These are phyloP conservation scores for Aspergillaceae sp. DNA, from an alignment of 2,329 filamentous ascomycete genomes.

Conservation along the genomic window DNA sequence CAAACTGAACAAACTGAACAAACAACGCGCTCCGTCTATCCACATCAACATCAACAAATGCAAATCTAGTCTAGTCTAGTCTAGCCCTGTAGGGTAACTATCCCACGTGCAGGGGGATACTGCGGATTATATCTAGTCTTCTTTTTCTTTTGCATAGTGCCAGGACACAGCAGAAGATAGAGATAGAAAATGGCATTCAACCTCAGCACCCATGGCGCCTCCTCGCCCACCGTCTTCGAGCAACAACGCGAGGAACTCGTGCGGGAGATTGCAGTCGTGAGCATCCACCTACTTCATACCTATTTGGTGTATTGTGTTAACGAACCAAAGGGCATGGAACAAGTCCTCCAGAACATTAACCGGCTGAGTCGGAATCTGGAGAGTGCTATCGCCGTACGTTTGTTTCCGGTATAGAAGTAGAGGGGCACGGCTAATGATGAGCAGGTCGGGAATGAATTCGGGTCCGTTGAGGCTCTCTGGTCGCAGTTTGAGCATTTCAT, in stretches of 20 bases:
- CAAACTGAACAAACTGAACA: too few species aligned
- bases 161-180: too few species aligned
- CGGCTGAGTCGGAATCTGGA: conserved; percentile 87
- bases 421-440: not conserved
- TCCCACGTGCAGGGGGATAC: too few species aligned
- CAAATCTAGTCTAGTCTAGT: too few species aligned
- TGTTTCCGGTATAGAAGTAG: not conserved
- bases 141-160: too few species aligned
- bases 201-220: conserved; percentile 1
- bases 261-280: conserved; percentile 36
- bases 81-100: too few species aligned
- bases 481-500: conserved; percentile 95
- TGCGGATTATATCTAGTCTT: too few species aligned
- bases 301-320: not conserved
- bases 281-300: conserved; percentile 4
- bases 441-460: conserved; percentile 89
- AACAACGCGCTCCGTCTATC: too few species aligned
- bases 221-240: conserved; percentile 32
- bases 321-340: conserved; percentile 58
- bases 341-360: conserved; percentile 92
- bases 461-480: conserved; percentile 94
- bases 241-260: conserved; percentile 36
- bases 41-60: too few species aligned
- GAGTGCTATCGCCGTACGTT: conserved; percentile 71
- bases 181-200: not conserved